These are phyloP conservation scores for Rhodotorula paludigena DNA, from an alignment of 768 basidiomycete genomes.

Conservation along the genomic window DNA sequence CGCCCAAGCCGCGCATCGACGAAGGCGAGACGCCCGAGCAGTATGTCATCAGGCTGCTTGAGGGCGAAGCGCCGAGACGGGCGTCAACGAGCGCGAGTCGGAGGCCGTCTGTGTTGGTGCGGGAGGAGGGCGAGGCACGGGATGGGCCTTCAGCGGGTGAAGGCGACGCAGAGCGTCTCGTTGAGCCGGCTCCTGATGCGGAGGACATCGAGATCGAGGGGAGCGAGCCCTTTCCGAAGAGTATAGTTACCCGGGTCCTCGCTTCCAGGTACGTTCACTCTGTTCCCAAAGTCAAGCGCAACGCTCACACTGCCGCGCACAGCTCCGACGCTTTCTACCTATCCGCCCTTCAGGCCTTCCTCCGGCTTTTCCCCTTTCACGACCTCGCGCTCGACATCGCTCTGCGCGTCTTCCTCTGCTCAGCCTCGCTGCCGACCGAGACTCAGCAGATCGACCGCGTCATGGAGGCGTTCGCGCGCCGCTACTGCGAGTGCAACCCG, in stretches of 20 bases:
- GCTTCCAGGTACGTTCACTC: constrained; percentile 62
- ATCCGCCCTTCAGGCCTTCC: constrained; percentile 64
- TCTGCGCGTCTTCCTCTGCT: constrained; percentile 80
- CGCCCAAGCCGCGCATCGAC: constrained; percentile 25
- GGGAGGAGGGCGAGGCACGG: neutral
- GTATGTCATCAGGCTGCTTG: constrained; percentile 63
- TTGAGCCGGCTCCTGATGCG: neutral
- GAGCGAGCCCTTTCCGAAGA: constrained; percentile 1
- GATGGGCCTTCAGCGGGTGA: neutral
- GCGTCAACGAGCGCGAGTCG: too few relatives aligned
- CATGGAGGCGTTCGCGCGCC: constrained; percentile 85
- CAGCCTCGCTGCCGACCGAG: constrained; percentile 83
- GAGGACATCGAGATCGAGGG: neutral
- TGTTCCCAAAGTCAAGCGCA: neutral
- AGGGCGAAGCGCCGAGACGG: neutral
- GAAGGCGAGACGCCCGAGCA: constrained; percentile 62
- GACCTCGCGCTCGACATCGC: constrained; percentile 85
- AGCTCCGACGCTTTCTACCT: constrained; percentile 70
- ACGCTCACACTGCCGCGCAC: constrained; percentile 1
- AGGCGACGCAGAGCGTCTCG: neutral
- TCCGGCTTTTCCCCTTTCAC: constrained; percentile 69
- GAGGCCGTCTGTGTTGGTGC: neutral
- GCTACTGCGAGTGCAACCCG: constrained; percentile 78
- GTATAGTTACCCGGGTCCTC: constrained; percentile 71
- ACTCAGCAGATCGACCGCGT: constrained; percentile 98